phyloP scores from a whole-genome alignment of 306 rosid species.

The Vigna radiata region DNA sequence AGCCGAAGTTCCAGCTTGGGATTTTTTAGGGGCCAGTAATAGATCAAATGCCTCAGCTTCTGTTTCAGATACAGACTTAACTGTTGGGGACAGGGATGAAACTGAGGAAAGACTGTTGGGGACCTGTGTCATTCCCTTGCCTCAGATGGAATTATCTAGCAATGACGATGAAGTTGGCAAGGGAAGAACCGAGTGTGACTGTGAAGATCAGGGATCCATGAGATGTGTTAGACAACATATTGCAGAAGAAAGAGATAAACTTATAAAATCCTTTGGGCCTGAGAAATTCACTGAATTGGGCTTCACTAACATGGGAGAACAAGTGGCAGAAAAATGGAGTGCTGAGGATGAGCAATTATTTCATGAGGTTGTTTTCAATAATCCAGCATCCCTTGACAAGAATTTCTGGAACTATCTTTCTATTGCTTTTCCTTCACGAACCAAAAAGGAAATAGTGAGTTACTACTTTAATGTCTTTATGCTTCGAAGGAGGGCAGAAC shows the following conservation, averaged over 20 bases:
- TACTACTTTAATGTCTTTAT: constrained; percentile 92
- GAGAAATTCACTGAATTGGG: constrained; percentile 72
- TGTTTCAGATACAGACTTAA: constrained; percentile 41
- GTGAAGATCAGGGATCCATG: constrained; percentile 66
- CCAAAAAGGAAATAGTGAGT: constrained; percentile 81
- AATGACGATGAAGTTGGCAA: constrained; percentile 52
- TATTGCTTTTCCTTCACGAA: constrained; percentile 64
- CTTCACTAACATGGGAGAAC: constrained; percentile 80
- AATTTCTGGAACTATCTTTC: constrained; percentile 82
- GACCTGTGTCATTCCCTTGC: constrained; percentile 80
- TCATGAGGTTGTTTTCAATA: constrained; percentile 68
- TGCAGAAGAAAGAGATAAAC: constrained; percentile 64
- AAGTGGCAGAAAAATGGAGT: constrained; percentile 76
- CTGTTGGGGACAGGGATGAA: constrained; percentile 40
- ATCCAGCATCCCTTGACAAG: constrained; percentile 67
- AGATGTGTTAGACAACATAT: constrained; percentile 80
- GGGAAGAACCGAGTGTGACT: constrained; percentile 74
- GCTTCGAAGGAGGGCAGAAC: constrained; percentile 80
- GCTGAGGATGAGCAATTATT: constrained; percentile 72
- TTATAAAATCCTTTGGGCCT: constrained; percentile 56
- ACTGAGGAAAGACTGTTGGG: constrained; percentile 62
- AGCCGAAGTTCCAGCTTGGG: constrained; percentile 74
- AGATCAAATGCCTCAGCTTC: constrained; percentile 34
- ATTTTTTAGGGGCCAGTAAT: constrained; percentile 25
- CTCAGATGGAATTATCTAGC: constrained; percentile 49